Conservation (phyloP, 2,329 filamentous ascomycete genomes). For the Gliomastix tumulicola region DNA sequence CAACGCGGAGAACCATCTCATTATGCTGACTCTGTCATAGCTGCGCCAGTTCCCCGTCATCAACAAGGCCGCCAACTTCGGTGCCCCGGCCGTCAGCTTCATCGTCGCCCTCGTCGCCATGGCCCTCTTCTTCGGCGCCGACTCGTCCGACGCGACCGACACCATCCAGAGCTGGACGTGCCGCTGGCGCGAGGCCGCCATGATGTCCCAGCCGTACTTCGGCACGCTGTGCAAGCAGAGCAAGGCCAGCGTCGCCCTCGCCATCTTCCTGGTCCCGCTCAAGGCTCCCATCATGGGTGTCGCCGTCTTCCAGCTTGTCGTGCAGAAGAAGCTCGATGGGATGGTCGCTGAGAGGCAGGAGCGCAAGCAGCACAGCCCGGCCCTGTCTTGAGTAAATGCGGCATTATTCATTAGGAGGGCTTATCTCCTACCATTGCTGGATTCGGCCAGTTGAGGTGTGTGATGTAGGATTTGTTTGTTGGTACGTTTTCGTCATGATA, state of each 20-base stretch:
- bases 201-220: slow-evolving; percentile 47
- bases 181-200: slow-evolving; percentile 48
- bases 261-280: slow-evolving; percentile 49
- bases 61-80: slow-evolving; percentile 14
- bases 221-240: slow-evolving; percentile 49
- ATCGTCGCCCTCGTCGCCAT: slow-evolving; percentile 41
- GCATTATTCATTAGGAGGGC: no score
- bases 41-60: slow-evolving; percentile 7
- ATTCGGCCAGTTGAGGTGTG: no score
- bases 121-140: slow-evolving; percentile 49
- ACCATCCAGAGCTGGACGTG: slow-evolving; percentile 58
- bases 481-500: no score
- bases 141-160: slow-evolving; percentile 41
- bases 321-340: slow-evolving; percentile 30
- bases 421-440: no score
- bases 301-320: slow-evolving; percentile 34
- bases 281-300: slow-evolving; percentile 41
- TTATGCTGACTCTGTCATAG: no score
- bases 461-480: no score
- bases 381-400: slow-evolving; percentile 11
- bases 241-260: slow-evolving; percentile 44
- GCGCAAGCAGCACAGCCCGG: slow-evolving; percentile 15
- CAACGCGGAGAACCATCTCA: no score
- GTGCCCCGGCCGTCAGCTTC: slow-evolving; percentile 19
- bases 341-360: background rate